Evolutionary conservation across 1,284 basidiomycete species (phyloP), one percentile per base, ranked within the genome.

Genomic region (Ustilago tritici): DNA sequence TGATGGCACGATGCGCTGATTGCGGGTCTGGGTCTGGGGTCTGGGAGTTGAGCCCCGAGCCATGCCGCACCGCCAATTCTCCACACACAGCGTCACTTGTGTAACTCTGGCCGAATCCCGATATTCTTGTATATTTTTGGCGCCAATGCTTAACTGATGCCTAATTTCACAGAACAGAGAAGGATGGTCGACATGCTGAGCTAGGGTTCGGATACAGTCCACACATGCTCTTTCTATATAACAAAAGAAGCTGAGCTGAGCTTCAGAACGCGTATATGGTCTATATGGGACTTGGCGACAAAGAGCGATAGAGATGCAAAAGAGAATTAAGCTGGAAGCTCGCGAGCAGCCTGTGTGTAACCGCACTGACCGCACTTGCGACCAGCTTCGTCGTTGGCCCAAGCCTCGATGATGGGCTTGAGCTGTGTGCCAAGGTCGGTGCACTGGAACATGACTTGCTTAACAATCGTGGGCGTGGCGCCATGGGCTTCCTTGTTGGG

Each of bases 391-490:
- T 84, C 76, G 11, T 69, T 55, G 34, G 64, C 68, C 84, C 83
- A 85, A 1, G 60, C 41, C 9, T 81, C 74, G 47, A 99, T 98
- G 63, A 95, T 89, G 0, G 95, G 93, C 88, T 97, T 97, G 72
- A 98, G 89, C 88, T 98, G 95, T 5, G 93, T 93, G 53, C 95
- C 95, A 40, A 99, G 90, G 85, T 98, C 94, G 0, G 92, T 92
- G 81, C 93, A 93, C 85, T 95, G 93, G 87, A 98, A 95, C 2
- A 90, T 88, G 65, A 93, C 93, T 86, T 97, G 92, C 76, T 92
- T 90, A 82, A 99, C 93, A 75, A 95, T 88, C 3, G 92, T 93
- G 0, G 95, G 94, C 56, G 62, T 63, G 11, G 89, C 88, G 28
- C 87, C 80, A 85, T 95, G 93, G 10, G 88, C 88, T n/a, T 64